These are phyloP conservation scores for Phytophthora sansomeana DNA, from an alignment of 352 stramenopile genomes.

Conservation along the genomic window DNA sequence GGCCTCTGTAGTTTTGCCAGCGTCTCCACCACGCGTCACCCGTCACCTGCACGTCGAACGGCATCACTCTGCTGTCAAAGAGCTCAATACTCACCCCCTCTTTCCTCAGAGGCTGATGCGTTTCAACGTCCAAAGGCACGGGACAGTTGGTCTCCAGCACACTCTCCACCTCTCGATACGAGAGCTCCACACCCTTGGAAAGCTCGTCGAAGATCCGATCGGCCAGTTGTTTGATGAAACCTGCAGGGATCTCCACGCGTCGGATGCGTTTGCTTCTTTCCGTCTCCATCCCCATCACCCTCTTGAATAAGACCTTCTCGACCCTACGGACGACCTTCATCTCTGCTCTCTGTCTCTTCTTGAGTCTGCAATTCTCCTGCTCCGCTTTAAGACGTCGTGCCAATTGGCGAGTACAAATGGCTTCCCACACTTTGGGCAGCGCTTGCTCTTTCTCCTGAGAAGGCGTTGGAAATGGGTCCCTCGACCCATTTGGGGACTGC, in stretches of 20 bases:
- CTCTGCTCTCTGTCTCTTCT: constrained; percentile 20
- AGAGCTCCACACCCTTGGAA: constrained; percentile 32
- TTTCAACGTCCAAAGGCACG: constrained; percentile 7
- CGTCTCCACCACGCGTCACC: constrained; percentile 46
- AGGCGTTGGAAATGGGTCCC: background rate
- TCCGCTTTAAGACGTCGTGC: constrained; percentile 26
- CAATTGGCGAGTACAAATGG: constrained; percentile 33
- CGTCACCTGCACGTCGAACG: constrained; percentile 42
- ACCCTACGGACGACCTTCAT: constrained; percentile 16
- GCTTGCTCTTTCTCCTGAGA: background rate
- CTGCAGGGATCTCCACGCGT: constrained; percentile 26
- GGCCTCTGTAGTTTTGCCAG: constrained; percentile 34
- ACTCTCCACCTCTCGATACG: constrained; percentile 46
- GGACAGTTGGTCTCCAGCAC: constrained; percentile 38
- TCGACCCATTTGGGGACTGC: background rate
- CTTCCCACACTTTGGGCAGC: constrained; percentile 26
- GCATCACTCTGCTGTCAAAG: constrained; percentile 46
- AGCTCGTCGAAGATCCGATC: constrained; percentile 41
- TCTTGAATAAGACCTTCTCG: constrained; percentile 34
- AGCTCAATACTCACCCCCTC: constrained; percentile 40
- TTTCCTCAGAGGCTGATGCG: constrained; percentile 24
- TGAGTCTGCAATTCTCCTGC: constrained; percentile 37
- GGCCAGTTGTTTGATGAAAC: constrained; percentile 17
- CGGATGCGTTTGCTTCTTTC: constrained; percentile 12
- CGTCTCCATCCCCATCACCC: constrained; percentile 5